phyloP scores from a whole-genome alignment of 106 monocot genomes.

The Narthecium ossifragum region DNA sequence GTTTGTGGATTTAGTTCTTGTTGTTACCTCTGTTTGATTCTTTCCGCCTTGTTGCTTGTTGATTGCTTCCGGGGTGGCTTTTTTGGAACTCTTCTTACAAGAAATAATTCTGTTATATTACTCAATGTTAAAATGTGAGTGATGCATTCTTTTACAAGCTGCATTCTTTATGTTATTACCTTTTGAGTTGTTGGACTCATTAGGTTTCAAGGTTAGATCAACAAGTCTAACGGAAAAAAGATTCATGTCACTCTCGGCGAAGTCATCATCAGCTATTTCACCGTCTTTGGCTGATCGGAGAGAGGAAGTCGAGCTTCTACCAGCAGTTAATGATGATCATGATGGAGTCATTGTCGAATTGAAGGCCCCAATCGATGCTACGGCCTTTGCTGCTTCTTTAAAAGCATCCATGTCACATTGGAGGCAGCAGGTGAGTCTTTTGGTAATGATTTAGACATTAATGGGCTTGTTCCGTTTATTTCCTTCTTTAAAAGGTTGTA shows the following conservation, averaged over 20 bases:
- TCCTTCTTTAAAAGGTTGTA: too few relatives aligned
- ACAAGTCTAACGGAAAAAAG: slow-evolving; percentile 4
- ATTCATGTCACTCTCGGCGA: slow-evolving; percentile 22
- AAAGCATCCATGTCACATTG: slow-evolving; percentile 50
- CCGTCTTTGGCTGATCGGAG: slow-evolving; percentile 15
- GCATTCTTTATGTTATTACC: too few relatives aligned
- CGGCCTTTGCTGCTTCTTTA: slow-evolving; percentile 42
- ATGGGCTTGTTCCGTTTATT: too few relatives aligned
- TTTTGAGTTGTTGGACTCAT: too few relatives aligned
- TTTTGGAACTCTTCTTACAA: too few relatives aligned
- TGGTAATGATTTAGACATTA: neutral
- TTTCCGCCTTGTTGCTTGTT: too few relatives aligned
- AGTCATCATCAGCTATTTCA: slow-evolving; percentile 18
- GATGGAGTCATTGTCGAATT: slow-evolving; percentile 81
- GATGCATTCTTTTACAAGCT: too few relatives aligned
- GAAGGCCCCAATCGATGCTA: slow-evolving; percentile 47
- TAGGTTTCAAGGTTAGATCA: neutral
- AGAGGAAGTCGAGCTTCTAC: slow-evolving; percentile 35
- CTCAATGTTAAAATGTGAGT: too few relatives aligned
- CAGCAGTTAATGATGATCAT: slow-evolving; percentile 53
- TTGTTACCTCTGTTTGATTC: too few relatives aligned
- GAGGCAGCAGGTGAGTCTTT: slow-evolving; percentile 52
- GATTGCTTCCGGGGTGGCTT: too few relatives aligned
- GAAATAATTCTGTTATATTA: too few relatives aligned
- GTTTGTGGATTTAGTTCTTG: too few relatives aligned